Conservation (phyloP, 2,329 filamentous ascomycete genomes). For the Aureobasidium sp. region DNA sequence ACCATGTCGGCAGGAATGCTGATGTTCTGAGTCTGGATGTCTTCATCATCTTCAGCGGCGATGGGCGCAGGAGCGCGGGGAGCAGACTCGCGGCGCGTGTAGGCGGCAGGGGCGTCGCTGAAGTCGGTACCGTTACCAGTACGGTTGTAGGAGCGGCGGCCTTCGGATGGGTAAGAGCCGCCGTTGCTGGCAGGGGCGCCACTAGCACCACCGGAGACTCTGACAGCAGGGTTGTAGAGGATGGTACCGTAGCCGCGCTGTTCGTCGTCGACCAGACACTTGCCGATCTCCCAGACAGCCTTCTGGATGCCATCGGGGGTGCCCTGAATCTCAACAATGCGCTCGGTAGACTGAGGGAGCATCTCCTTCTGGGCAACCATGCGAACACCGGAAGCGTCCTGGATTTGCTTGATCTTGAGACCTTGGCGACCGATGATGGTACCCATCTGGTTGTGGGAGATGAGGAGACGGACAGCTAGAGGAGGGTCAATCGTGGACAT, state of each 20-base stretch:
- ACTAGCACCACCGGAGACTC: slow-evolving; percentile 63
- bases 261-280: slow-evolving; percentile 96
- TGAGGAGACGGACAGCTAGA: slow-evolving; percentile 89
- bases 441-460: slow-evolving; percentile 99
- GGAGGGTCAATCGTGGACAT: slow-evolving; percentile 21
- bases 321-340: slow-evolving; percentile 94
- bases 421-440: slow-evolving; percentile 97
- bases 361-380: slow-evolving; percentile 99
- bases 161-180: slow-evolving; percentile 47
- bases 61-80: slow-evolving; percentile 70
- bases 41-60: slow-evolving; percentile 92
- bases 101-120: slow-evolving; percentile 68
- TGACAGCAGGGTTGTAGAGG: slow-evolving; percentile 92
- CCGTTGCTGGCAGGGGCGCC: slow-evolving; percentile 48
- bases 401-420: slow-evolving; percentile 98
- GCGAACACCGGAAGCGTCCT: slow-evolving; percentile 90
- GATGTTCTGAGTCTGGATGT: slow-evolving; percentile 98
- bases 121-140: slow-evolving; percentile 98
- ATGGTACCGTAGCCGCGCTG: slow-evolving; percentile 95
- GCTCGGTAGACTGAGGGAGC: slow-evolving; percentile 96
- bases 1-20: slow-evolving; percentile 99
- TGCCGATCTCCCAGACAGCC: slow-evolving; percentile 97
- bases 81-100: slow-evolving; percentile 69
- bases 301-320: slow-evolving; percentile 92
- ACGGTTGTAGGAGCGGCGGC: slow-evolving; percentile 55